Evolutionary conservation across 805 yeast species (phyloP).

Genomic region (Isabelozyma rhagii): DNA sequence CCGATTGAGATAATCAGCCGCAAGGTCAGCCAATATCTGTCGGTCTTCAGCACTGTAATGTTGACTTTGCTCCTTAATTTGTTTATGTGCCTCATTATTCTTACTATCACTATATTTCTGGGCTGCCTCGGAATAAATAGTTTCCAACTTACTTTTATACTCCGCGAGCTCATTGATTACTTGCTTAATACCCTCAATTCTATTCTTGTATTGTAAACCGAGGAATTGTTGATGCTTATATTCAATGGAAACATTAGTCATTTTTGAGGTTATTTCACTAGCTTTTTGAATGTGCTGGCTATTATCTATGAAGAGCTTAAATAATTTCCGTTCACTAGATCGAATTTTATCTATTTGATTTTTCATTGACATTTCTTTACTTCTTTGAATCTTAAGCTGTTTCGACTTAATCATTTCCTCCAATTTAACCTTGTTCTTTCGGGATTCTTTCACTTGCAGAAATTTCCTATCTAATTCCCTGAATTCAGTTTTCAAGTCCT

Average conservation of each 20-base stretch:
- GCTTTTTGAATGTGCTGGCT: constrained; percentile 12
- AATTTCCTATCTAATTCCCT: constrained; percentile 6
- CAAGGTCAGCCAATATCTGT: constrained; percentile 36
- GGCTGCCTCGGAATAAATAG: constrained; percentile 32
- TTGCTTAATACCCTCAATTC: constrained; percentile 17
- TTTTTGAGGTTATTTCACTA: constrained; percentile 18
- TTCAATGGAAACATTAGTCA: constrained; percentile 13
- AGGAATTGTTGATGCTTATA: constrained; percentile 10
- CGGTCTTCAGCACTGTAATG: constrained; percentile 38
- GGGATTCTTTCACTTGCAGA: constrained; percentile 4
- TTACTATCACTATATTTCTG: constrained; percentile 36
- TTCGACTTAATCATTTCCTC: constrained; percentile 19
- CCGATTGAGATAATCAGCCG: constrained; percentile 30
- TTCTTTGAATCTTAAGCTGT: constrained; percentile 24
- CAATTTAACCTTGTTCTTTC: constrained; percentile 15
- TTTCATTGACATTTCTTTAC: constrained; percentile 35
- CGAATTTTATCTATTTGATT: constrained; percentile 42
- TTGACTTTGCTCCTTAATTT: constrained; percentile 30
- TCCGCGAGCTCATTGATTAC: constrained; percentile 23
- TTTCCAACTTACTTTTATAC: constrained; percentile 20
- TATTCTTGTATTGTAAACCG: constrained; percentile 15
- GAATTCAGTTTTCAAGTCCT: background rate
- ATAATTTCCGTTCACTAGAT: constrained; percentile 24
- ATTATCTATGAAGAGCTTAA: constrained; percentile 12
- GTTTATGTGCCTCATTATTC: constrained; percentile 37